These are phyloP conservation scores for Termitomyces sp. DNA, from an alignment of 768 basidiomycete genomes.

Conservation along the genomic window DNA sequence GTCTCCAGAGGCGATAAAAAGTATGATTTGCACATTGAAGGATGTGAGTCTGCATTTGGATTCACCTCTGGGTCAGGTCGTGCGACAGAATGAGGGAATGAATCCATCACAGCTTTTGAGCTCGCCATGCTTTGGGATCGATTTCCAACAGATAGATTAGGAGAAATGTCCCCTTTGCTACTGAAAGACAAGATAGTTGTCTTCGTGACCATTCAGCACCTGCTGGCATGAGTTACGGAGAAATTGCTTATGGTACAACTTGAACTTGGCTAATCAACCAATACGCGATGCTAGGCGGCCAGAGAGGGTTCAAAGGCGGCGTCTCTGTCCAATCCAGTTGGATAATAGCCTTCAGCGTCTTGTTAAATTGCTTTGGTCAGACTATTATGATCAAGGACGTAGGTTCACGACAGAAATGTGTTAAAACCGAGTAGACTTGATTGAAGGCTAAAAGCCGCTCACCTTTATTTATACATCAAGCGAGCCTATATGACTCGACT, in stretches of 20 bases:
- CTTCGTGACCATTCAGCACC: constrained; percentile 5
- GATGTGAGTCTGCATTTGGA: neutral
- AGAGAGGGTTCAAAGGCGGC: neutral
- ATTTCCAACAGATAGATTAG: neutral
- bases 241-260: neutral
- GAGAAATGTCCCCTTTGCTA: constrained; percentile 8
- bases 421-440: neutral
- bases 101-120: constrained; percentile 1
- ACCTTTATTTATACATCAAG: constrained; percentile 8
- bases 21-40: constrained; percentile 20
- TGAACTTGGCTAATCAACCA: constrained; percentile 1
- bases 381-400: neutral
- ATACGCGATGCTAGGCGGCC: neutral
- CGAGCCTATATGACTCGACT: neutral
- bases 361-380: neutral
- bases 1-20: constrained; percentile 44
- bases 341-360: neutral
- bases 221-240: constrained; percentile 3
- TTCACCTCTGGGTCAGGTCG: neutral
- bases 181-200: constrained; percentile 3
- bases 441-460: neutral
- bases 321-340: constrained; percentile 1
- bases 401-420: neutral
- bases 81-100: neutral
- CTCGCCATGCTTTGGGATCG: neutral